phyloP scores from a whole-genome alignment of 192 early-diverging fungal species.

The Piromyces finnis region DNA sequence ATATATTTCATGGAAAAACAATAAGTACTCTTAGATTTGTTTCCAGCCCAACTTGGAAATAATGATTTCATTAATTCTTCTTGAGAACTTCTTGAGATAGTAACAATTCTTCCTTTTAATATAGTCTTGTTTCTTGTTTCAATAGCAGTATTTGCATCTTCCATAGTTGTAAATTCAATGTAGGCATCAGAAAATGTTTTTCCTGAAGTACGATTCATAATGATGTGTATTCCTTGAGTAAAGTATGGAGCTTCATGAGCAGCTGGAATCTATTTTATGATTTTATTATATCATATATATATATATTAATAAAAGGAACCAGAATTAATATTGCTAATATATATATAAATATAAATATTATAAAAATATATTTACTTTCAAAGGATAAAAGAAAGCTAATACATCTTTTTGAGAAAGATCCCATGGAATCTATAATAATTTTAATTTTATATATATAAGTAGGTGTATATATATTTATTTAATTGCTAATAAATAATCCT shows the following conservation, averaged over 20 bases:
- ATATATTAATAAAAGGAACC: no score
- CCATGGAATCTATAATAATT: background rate
- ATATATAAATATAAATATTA: no score
- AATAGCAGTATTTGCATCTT: slow-evolving; percentile 30
- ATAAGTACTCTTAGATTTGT: slow-evolving; percentile 1
- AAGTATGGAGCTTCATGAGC: slow-evolving; percentile 10
- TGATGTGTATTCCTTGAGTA: slow-evolving; percentile 22
- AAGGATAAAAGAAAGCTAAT: background rate
- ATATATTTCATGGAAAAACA: no score
- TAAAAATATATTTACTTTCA: background rate
- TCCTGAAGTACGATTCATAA: slow-evolving; percentile 45
- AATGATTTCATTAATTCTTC: slow-evolving; percentile 30
- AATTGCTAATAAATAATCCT: background rate
- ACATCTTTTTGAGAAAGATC: background rate
- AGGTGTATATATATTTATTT: no score
- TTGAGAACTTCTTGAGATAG: slow-evolving; percentile 21
- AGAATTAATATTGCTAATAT: no score
- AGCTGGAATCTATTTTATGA: slow-evolving; percentile 8
- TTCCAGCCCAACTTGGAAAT: slow-evolving; percentile 39
- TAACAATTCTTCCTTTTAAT: slow-evolving; percentile 41
- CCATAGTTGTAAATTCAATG: slow-evolving; percentile 33
- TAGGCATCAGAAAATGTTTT: slow-evolving; percentile 51
- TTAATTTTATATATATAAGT: no score
- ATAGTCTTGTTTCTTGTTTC: slow-evolving; percentile 30
- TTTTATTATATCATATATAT: no score